These are phyloP conservation scores for Podila epicladia DNA, from an alignment of 192 early-diverging fungal genomes.

Conservation along the genomic window DNA sequence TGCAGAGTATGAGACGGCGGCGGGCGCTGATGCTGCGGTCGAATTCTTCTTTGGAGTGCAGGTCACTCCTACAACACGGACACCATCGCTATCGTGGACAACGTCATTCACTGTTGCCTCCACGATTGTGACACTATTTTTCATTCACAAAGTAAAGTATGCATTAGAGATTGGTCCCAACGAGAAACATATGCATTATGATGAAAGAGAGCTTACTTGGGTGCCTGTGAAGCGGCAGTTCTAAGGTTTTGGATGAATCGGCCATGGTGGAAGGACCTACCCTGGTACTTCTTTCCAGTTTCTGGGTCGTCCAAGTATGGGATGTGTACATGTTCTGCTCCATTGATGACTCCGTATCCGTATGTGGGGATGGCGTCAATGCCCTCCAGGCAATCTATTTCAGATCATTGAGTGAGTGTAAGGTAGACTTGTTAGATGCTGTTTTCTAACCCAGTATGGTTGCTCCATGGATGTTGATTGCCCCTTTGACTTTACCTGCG, in stretches of 20 bases:
- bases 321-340: slow-evolving; percentile 69
- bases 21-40: slow-evolving; percentile 1
- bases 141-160: too few species aligned
- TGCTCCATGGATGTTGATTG: background rate
- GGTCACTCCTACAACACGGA: slow-evolving; percentile 65
- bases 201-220: slow-evolving; percentile 56
- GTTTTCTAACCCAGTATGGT: slow-evolving; percentile 83
- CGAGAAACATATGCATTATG: background rate
- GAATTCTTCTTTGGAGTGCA: slow-evolving; percentile 53
- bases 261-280: slow-evolving; percentile 94
- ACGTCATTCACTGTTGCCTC: slow-evolving; percentile 83
- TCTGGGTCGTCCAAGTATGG: slow-evolving; percentile 71
- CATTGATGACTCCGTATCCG: slow-evolving; percentile 88
- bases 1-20: slow-evolving; percentile 59
- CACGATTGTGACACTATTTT: slow-evolving; percentile 72
- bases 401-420: too few species aligned
- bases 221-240: slow-evolving; percentile 62
- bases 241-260: slow-evolving; percentile 90
- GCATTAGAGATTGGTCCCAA: too few species aligned
- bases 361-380: slow-evolving; percentile 87
- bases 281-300: slow-evolving; percentile 61
- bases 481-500: slow-evolving; percentile 34
- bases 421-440: slow-evolving; percentile 23
- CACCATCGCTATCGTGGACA: slow-evolving; percentile 58
- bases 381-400: slow-evolving; percentile 71